phyloP scores from a whole-genome alignment of 2,329 filamentous ascomycete genomes.

The Ophiocordyceps camponoti-saundersi region DNA sequence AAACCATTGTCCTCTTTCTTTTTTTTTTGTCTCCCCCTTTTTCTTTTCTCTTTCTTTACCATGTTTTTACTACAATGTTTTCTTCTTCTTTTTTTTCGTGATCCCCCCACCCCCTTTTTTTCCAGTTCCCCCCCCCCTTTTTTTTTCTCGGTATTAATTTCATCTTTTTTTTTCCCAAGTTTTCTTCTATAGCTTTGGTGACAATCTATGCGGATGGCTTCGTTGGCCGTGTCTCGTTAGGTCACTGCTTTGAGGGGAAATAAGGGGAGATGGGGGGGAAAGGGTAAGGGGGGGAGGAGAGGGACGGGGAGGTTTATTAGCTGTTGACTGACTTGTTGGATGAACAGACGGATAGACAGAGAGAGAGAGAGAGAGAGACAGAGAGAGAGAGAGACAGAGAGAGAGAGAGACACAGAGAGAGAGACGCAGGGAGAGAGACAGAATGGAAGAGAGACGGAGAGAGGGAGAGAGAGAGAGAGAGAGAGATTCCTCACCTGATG shows the following conservation, averaged over 20 bases:
- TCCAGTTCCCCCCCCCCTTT: no score
- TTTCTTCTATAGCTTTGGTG: background rate
- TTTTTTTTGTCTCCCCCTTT: background rate
- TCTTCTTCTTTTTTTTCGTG: background rate
- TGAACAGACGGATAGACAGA: no score
- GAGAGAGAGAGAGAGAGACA: no score
- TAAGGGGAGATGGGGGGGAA: no score
- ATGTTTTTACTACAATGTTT: background rate
- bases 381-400: no score
- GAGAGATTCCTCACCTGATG: constrained; percentile 10
- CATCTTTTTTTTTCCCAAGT: no score
- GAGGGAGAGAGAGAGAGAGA: background rate
- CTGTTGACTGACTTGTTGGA: no score
- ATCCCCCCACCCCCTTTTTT: background rate
- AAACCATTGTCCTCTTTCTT: background rate
- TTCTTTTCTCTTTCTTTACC: background rate
- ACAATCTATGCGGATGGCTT: background rate
- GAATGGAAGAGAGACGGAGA: no score
- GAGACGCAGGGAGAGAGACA: background rate
- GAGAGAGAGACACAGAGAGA: background rate
- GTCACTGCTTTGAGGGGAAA: background rate
- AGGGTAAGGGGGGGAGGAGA: no score
- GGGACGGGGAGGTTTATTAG: no score
- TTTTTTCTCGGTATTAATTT: no score
- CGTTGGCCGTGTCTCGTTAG: background rate